Evolutionary conservation across 2,329 filamentous ascomycete genomes (phyloP), one percentile per base, ranked within the genome.

Genomic region (Blastomyces parvus): DNA sequence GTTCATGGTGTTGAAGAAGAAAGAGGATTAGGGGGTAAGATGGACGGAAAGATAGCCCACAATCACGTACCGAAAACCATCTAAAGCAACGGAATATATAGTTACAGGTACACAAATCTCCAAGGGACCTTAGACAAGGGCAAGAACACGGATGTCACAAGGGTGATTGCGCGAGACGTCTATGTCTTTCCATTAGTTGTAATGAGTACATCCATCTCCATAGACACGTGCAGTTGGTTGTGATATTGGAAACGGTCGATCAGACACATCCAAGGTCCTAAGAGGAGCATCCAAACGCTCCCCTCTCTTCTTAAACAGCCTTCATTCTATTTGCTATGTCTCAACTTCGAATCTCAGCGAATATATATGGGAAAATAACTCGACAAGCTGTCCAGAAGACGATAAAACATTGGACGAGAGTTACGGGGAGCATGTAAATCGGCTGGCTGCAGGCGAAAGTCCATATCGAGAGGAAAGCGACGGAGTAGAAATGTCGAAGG

Each of bases 401-500:
- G 66, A 86, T 75, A 4, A 89, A 70, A 38, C 85, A 86, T 71
- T 88, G 84, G 58, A 88, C 77, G 3, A 91, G 66, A 11, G 87
- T 82, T 14, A 89, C 65, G 0, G 90, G 89, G 52, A 87, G 77
- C 70, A 84, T 84, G 70, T 67, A 84, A 74, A 74, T 70, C 57
- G 80, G 79, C 0, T 81, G 69, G 66, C 82, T 74, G 71, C 82
- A 72, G 72, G 81, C 80, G 67, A 86, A 76, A 53, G 87, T 76
- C 88, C 89, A 95, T 67, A 97, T 91, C 33, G 88, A 86, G 67
- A 96, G 84, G 68, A 97, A 86, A 2, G 94, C 94, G 40, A 99
- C 94, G 36, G 87, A 85, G 78, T 97, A 99, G 80, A 99, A 99
- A 77, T 99, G 94, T 74, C 88, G 89, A 69, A 94, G 87, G 48